Evolutionary conservation across 2,329 filamentous ascomycete species (phyloP).

Genomic region (Aspergillus sp.): DNA sequence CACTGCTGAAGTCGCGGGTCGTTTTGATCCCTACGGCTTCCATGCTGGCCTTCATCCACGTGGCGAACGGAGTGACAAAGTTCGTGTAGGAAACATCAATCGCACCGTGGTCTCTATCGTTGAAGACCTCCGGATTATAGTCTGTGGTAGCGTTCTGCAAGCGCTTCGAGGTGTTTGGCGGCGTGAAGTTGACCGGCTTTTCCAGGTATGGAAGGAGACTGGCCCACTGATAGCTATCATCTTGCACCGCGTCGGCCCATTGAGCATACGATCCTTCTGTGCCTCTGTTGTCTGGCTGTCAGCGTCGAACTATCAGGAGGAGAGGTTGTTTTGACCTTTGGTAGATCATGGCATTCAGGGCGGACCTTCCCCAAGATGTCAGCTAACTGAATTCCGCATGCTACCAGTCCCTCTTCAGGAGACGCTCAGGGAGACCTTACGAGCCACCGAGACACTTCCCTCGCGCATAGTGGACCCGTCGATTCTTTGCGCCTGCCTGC

Average conservation of each 20-base stretch:
- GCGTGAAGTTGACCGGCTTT: constrained; percentile 18
- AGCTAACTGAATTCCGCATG: neutral
- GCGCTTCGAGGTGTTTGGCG: constrained; percentile 15
- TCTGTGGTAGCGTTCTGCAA: constrained; percentile 17
- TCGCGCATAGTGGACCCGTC: constrained; percentile 18
- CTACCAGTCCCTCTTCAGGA: no score
- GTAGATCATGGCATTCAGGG: constrained; percentile 24
- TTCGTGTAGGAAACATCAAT: constrained; percentile 37
- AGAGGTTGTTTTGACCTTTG: constrained; percentile 12
- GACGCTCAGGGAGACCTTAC: constrained; percentile 3
- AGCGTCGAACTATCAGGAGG: no score
- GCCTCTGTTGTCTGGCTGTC: no score
- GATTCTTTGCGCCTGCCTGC: constrained; percentile 16
- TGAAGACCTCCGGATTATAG: constrained; percentile 19
- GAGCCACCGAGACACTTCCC: constrained; percentile 24
- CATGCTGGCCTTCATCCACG: constrained; percentile 34
- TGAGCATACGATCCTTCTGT: constrained; percentile 13
- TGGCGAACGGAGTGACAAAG: constrained; percentile 33
- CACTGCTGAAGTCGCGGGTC: constrained; percentile 34
- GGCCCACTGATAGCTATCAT: constrained; percentile 22
- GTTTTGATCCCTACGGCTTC: constrained; percentile 34
- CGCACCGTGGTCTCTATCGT: constrained; percentile 22
- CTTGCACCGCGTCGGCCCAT: constrained; percentile 21
- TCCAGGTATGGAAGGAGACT: constrained; percentile 19
- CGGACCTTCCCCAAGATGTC: constrained; percentile 12